phyloP scores from a whole-genome alignment of 768 basidiomycete species.

The Hericium rajendrae region DNA sequence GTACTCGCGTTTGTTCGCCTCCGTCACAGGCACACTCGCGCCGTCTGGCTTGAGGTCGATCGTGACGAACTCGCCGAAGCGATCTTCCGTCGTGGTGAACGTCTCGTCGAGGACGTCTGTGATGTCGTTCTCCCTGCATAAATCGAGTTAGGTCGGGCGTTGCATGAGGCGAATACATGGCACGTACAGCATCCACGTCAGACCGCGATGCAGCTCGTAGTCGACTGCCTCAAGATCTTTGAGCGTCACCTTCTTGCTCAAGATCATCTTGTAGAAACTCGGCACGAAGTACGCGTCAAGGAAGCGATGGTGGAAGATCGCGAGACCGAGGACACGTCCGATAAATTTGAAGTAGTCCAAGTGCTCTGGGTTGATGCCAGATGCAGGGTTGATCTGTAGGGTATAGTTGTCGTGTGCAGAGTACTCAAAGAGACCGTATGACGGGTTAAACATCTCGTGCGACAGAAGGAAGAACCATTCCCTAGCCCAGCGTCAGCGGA shows the following conservation, averaged over 20 bases:
- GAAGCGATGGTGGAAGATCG: constrained; percentile 71
- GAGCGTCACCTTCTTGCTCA: constrained; percentile 48
- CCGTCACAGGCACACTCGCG: constrained; percentile 51
- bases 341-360: constrained; percentile 78
- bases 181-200: constrained; percentile 69
- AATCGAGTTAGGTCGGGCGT: background rate
- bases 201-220: constrained; percentile 56
- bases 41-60: constrained; percentile 60
- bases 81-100: constrained; percentile 62
- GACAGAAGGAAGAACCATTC: constrained; percentile 85
- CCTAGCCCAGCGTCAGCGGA: constrained; percentile 25
- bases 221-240: constrained; percentile 64
- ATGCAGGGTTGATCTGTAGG: constrained; percentile 70
- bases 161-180: background rate
- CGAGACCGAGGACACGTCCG: constrained; percentile 63
- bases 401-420: constrained; percentile 76
- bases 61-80: constrained; percentile 63
- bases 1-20: constrained; percentile 71
- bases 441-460: constrained; percentile 76
- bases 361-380: constrained; percentile 68
- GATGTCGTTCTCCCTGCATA: constrained; percentile 59
- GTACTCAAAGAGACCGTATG: constrained; percentile 76
- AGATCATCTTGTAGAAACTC: constrained; percentile 74
- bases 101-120: constrained; percentile 68
- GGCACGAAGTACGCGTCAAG: constrained; percentile 74